Evolutionary conservation across 352 stramenopile species (phyloP).

Genomic region (Pythium phragmitis): DNA sequence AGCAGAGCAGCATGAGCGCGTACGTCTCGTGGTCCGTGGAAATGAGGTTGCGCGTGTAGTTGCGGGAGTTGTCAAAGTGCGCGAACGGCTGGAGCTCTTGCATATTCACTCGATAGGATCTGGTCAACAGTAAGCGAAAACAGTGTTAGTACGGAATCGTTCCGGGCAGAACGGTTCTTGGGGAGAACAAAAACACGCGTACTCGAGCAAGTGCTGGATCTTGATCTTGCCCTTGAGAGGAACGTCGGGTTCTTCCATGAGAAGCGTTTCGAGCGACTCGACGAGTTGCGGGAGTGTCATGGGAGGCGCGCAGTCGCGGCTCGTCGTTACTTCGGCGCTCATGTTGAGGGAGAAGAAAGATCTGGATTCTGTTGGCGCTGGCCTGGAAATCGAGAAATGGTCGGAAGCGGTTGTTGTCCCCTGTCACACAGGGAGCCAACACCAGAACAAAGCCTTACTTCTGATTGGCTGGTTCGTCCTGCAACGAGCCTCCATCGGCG

Average conservation of each 20-base stretch:
- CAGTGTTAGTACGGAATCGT: background rate
- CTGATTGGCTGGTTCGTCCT: constrained; percentile 13
- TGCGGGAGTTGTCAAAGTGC: constrained; percentile 62
- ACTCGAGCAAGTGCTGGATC: constrained; percentile 61
- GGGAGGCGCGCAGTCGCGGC: background rate
- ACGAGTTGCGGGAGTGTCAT: constrained; percentile 54
- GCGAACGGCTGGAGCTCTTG: constrained; percentile 61
- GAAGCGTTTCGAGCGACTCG: constrained; percentile 47
- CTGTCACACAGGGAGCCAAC: background rate
- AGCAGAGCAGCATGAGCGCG: constrained; percentile 92
- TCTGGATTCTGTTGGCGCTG: background rate
- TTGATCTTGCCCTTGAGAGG: constrained; percentile 62
- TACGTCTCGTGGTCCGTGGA: constrained; percentile 87
- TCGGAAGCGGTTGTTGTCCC: too few species aligned
- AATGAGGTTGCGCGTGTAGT: constrained; percentile 92
- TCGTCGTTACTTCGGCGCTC: background rate
- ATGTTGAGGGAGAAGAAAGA: constrained; percentile 6
- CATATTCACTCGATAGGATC: constrained; percentile 27
- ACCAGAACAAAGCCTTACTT: constrained; percentile 4
- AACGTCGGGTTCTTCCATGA: constrained; percentile 45
- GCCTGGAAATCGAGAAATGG: background rate
- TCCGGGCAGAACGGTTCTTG: background rate
- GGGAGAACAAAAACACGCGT: background rate
- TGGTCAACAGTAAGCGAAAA: background rate
- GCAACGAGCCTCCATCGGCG: constrained; percentile 12